These are phyloP conservation scores for Penicillium desertorum DNA, from an alignment of 495 filamentous ascomycete species.

Conservation along the genomic window DNA sequence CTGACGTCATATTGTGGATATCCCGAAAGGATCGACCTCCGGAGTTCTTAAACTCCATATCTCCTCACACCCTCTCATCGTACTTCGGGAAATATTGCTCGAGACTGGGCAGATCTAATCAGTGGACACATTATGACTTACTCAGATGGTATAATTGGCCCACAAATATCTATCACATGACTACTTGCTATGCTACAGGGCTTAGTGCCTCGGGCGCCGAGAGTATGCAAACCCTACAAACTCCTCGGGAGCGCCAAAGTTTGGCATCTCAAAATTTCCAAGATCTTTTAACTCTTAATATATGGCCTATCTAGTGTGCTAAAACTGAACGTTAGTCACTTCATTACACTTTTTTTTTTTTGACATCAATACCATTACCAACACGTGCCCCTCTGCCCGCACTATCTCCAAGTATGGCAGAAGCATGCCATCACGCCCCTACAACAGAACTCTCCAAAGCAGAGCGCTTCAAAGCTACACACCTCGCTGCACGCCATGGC, in stretches of 20 bases:
- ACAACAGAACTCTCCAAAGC: slow-evolving; percentile 29
- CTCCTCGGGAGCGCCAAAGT: slow-evolving; percentile 11
- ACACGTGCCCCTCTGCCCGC: slow-evolving; percentile 13
- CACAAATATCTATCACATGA: slow-evolving; percentile 10
- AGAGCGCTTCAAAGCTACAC: slow-evolving; percentile 36
- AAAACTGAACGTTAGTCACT: slow-evolving; percentile 11
- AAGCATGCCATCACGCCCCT: slow-evolving; percentile 19
- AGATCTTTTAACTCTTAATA: slow-evolving; percentile 17
- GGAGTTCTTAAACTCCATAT: slow-evolving; percentile 2
- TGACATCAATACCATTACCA: slow-evolving; percentile 15
- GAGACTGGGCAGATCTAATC: slow-evolving; percentile 7
- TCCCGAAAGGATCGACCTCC: not conserved
- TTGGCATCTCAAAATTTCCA: slow-evolving; percentile 20
- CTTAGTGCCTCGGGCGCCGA: slow-evolving; percentile 19
- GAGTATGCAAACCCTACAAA: slow-evolving; percentile 26
- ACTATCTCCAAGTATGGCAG: slow-evolving; percentile 25
- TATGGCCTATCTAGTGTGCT: slow-evolving; percentile 17
- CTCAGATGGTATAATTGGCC: no score
- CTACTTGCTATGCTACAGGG: not conserved
- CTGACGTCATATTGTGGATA: slow-evolving; percentile 26
- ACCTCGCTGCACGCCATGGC: slow-evolving; percentile 33
- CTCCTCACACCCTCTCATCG: slow-evolving; percentile 8
- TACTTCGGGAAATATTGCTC: slow-evolving; percentile 13
- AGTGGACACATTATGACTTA: slow-evolving; percentile 4
- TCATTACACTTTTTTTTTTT: slow-evolving; percentile 15